Conservation (phyloP, 345 rosid genomes). For the Gossypium australe region DNA sequence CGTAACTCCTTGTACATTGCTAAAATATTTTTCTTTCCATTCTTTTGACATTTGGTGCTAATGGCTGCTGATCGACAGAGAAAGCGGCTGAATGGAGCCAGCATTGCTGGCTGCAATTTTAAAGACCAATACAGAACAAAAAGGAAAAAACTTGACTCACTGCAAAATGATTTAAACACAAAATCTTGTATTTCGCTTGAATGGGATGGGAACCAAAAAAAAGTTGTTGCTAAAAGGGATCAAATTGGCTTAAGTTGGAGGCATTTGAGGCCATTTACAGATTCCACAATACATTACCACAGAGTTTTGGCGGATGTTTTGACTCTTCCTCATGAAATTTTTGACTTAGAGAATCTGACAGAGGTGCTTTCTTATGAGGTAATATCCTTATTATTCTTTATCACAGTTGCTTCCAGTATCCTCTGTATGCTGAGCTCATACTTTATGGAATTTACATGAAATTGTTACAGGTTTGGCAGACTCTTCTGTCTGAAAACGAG, state of each 20-base stretch:
- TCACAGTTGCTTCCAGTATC: not conserved
- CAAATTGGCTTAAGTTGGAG: slow-evolving; percentile 72
- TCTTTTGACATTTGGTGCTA: slow-evolving; percentile 21
- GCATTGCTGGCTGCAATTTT: slow-evolving; percentile 41
- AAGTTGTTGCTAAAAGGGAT: slow-evolving; percentile 76
- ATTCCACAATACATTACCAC: slow-evolving; percentile 32
- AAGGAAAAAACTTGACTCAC: slow-evolving; percentile 49
- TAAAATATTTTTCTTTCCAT: slow-evolving; percentile 18
- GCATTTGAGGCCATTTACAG: slow-evolving; percentile 55
- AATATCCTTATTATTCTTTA: slow-evolving; percentile 2
- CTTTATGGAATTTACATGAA: slow-evolving; percentile 13
- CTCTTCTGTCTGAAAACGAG: slow-evolving; percentile 62
- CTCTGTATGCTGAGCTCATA: slow-evolving; percentile 1
- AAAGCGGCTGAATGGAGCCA: slow-evolving; percentile 45
- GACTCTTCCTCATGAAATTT: slow-evolving; percentile 58
- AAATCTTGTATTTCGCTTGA: slow-evolving; percentile 73
- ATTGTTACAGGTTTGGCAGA: slow-evolving; percentile 62
- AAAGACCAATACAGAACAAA: slow-evolving; percentile 55
- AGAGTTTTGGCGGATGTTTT: slow-evolving; percentile 57
- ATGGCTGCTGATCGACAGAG: slow-evolving; percentile 73
- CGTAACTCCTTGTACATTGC: not conserved
- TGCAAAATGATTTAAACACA: slow-evolving; percentile 36
- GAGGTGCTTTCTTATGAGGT: slow-evolving; percentile 68
- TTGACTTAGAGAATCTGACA: slow-evolving; percentile 60
- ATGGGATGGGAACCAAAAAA: slow-evolving; percentile 19